phyloP scores from a whole-genome alignment of 2,329 filamentous ascomycete genomes.

The Fulvia fulva region DNA sequence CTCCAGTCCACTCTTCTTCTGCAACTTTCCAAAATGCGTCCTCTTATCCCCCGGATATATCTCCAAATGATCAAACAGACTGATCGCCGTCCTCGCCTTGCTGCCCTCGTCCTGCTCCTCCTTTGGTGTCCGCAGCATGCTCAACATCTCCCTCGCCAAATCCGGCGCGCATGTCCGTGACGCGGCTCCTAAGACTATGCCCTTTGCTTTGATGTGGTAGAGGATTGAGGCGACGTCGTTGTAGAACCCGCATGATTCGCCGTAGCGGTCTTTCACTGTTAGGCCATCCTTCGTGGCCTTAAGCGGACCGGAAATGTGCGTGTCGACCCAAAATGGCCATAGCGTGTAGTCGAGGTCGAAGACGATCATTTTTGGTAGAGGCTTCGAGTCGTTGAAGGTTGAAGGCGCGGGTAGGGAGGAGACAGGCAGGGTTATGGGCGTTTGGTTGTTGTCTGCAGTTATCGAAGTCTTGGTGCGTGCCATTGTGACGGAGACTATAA shows the following conservation, averaged over 20 bases:
- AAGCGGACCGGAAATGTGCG: conserved; percentile 75
- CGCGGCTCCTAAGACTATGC: conserved; percentile 65
- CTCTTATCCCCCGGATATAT: conserved; percentile 75
- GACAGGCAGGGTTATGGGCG: conserved; percentile 36
- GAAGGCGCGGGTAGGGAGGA: conserved; percentile 41
- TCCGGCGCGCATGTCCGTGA: conserved; percentile 77
- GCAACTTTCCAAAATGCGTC: conserved; percentile 74
- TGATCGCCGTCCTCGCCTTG: conserved; percentile 35
- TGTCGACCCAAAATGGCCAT: conserved; percentile 99
- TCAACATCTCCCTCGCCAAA: conserved; percentile 75
- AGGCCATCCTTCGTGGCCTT: conserved; percentile 43
- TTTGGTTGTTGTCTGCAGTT: conserved; percentile 23
- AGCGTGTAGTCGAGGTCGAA: conserved; percentile 98
- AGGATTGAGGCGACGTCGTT: conserved; percentile 47
- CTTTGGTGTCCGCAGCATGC: conserved; percentile 63
- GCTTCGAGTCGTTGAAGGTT: conserved; percentile 62
- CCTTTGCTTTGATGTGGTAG: conserved; percentile 53
- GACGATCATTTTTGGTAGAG: conserved; percentile 77
- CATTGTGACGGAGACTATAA: not conserved
- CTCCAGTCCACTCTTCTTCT: conserved; percentile 64
- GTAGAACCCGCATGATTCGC: conserved; percentile 47
- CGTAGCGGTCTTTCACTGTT: conserved; percentile 50
- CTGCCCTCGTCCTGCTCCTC: conserved; percentile 35
- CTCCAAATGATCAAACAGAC: conserved; percentile 44
- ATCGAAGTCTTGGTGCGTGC: not conserved